Conservation (phyloP, 257 asterid species). For the Ehretia macrophylla region DNA sequence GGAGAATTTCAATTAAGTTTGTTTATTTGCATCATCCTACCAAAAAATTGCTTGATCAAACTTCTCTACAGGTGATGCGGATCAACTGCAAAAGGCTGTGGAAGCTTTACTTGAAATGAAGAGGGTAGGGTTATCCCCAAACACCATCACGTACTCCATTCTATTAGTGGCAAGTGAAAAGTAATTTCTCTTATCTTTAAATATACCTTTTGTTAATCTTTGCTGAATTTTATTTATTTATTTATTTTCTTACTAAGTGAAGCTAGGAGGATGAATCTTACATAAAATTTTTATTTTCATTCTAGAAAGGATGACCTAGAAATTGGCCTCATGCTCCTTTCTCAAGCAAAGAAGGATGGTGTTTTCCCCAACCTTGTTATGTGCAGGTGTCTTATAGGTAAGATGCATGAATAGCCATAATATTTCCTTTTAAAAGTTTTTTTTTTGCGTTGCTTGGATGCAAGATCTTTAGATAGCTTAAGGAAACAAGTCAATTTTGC, state of each 20-base stretch:
- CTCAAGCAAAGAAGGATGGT: constrained; percentile 86
- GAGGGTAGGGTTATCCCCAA: constrained; percentile 61
- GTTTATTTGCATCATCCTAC: too few relatives aligned
- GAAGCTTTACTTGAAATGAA: constrained; percentile 71
- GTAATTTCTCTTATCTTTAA: constrained; percentile 46
- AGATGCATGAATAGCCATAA: constrained; percentile 21
- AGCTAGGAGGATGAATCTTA: constrained; percentile 10
- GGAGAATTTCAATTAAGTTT: too few relatives aligned
- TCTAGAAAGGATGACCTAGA: constrained; percentile 84
- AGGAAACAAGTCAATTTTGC: too few relatives aligned
- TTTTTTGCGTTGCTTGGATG: neutral
- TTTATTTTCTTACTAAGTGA: constrained; percentile 16
- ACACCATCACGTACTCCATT: constrained; percentile 85
- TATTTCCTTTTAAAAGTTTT: neutral
- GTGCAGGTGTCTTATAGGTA: constrained; percentile 89
- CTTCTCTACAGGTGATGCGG: constrained; percentile 64
- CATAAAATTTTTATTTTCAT: constrained; percentile 15
- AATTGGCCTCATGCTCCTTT: constrained; percentile 65
- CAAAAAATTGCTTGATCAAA: neutral
- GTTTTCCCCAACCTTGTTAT: constrained; percentile 81
- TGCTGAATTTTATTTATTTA: neutral
- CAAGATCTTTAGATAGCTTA: neutral
- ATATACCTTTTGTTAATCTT: constrained; percentile 12
- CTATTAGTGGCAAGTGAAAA: constrained; percentile 86
- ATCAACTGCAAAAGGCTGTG: constrained; percentile 69